Percentiles rank a stretch among this genome's conserved stretches.
Conservation (phyloP, 1,284 basidiomycete species). For the Ceratobasidium sp. region DNA sequence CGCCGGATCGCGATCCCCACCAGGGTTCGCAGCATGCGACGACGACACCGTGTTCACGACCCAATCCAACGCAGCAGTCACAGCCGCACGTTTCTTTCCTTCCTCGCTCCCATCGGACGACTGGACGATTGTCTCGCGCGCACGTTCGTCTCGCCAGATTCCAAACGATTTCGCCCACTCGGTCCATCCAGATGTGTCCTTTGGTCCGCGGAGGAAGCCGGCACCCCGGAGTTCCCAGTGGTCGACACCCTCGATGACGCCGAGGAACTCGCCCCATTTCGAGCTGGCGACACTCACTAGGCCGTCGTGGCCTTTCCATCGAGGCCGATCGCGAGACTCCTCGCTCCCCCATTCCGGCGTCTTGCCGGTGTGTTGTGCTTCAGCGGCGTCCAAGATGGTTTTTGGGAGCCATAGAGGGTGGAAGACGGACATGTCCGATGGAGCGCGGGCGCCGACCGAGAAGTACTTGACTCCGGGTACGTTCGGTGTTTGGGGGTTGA, state of each 20-base stretch:
- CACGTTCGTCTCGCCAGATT: conserved; percentile 24
- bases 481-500: conserved; percentile 93
- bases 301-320: conserved; percentile 83
- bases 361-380: conserved; percentile 58
- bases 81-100: conserved; percentile 9
- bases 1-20: conserved; percentile 28
- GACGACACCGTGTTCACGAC: conserved; percentile 31
- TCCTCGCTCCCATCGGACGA: conserved; percentile 1
- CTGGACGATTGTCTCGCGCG: conserved; percentile 7
- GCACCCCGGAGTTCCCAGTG: conserved; percentile 96
- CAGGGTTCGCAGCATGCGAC: conserved; percentile 41
- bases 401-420: conserved; percentile 99
- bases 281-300: conserved; percentile 91
- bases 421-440: conserved; percentile 79
- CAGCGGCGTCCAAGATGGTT: conserved; percentile 87
- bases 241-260: conserved; percentile 90
- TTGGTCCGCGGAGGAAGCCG: not conserved
- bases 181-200: conserved; percentile 3
- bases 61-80: conserved; percentile 39
- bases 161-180: conserved; percentile 39
- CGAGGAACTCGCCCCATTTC: conserved; percentile 94
- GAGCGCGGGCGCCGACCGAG: conserved; percentile 82
- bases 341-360: conserved; percentile 39
- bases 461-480: conserved; percentile 88
- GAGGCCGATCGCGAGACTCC: conserved; percentile 51